Conservation (phyloP, 257 asterid genomes). For the Forsythia suspensa region DNA sequence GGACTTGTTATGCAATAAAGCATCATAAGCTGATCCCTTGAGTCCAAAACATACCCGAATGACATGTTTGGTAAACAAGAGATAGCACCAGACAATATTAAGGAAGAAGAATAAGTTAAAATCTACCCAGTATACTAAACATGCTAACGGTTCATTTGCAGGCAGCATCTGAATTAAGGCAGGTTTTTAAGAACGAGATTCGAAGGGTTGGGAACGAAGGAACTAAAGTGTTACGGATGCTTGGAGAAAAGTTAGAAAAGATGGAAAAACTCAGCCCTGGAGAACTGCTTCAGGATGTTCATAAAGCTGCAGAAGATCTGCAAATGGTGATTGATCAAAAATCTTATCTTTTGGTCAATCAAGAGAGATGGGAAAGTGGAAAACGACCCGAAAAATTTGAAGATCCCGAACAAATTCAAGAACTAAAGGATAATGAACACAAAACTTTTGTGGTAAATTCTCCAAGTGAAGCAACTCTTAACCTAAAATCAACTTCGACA, state of each 20-base stretch:
- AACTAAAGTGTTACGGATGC: conserved; percentile 51
- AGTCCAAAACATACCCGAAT: no score
- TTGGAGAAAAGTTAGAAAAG: conserved; percentile 59
- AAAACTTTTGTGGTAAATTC: conserved; percentile 33
- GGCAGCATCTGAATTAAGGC: conserved; percentile 78
- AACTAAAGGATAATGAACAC: conserved; percentile 23
- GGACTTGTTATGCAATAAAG: no score
- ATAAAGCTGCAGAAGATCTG: conserved; percentile 49
- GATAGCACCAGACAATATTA: no score
- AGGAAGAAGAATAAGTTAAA: no score
- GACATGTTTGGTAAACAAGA: no score
- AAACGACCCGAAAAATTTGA: conserved; percentile 28
- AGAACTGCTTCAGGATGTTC: conserved; percentile 41
- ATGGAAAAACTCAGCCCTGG: conserved; percentile 57
- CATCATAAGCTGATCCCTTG: no score
- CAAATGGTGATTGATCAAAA: conserved; percentile 53
- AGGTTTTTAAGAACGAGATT: conserved; percentile 58
- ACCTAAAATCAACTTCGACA: conserved; percentile 29
- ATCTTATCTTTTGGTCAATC: conserved; percentile 65
- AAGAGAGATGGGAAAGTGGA: conserved; percentile 68
- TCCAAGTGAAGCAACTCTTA: conserved; percentile 42
- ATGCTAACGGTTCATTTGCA: conserved; percentile 3
- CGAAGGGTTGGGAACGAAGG: conserved; percentile 59
- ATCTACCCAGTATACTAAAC: neutral
- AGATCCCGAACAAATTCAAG: conserved; percentile 31